These are phyloP conservation scores for Populus nigra DNA, from an alignment of 345 rosid genomes.

Conservation along the genomic window DNA sequence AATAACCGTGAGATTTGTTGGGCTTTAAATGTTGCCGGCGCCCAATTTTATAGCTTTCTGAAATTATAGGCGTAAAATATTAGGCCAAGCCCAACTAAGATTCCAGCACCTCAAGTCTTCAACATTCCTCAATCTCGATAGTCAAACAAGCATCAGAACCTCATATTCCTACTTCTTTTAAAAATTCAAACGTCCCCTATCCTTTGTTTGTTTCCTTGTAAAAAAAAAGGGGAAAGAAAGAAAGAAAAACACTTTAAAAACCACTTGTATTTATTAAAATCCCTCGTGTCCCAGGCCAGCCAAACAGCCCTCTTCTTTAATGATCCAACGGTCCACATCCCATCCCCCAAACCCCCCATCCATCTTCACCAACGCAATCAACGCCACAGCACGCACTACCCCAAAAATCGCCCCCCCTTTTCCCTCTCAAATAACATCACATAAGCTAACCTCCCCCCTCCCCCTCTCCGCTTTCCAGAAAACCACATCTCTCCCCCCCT, in stretches of 20 bases:
- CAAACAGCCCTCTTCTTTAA: too few relatives aligned
- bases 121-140: too few relatives aligned
- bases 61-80: not conserved
- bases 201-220: too few relatives aligned
- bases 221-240: not conserved
- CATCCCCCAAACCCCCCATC: slow-evolving; percentile 27
- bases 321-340: slow-evolving; percentile 53
- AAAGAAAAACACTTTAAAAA: not conserved
- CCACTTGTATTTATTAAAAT: too few relatives aligned
- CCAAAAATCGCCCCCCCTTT: slow-evolving; percentile 26
- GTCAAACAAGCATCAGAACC: too few relatives aligned
- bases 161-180: not conserved
- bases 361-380: slow-evolving; percentile 45
- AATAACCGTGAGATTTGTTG: not conserved
- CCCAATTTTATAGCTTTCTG: not conserved
- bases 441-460: not conserved
- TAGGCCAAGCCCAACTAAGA: not conserved
- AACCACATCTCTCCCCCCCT: slow-evolving; percentile 10
- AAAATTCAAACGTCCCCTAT: slow-evolving; percentile 10
- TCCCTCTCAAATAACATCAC: not conserved
- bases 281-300: too few relatives aligned
- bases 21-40: not conserved
- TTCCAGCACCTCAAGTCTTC: not conserved
- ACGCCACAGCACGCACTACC: slow-evolving; percentile 37
- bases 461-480: not conserved